A percentile compares a stretch with the other conserved stretches of the same genome.
These are phyloP conservation scores for Gossypium longicalyx DNA, from an alignment of 345 rosid species.

Conservation along the genomic window DNA sequence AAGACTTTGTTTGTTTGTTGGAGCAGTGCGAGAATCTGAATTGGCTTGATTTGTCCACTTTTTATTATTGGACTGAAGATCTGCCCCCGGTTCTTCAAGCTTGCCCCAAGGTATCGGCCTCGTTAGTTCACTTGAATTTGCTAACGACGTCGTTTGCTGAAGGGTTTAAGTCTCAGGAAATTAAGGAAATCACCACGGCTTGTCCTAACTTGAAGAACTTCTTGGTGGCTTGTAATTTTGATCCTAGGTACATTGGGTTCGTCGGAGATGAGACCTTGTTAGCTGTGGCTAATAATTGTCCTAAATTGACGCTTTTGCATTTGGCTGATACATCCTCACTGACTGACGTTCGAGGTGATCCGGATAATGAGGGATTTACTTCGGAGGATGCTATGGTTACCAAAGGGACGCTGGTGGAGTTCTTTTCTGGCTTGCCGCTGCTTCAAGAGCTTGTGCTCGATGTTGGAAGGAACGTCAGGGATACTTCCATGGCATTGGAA, in stretches of 20 bases:
- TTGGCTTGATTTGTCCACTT: constrained; percentile 59
- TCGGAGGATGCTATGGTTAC: constrained; percentile 59
- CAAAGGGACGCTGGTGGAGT: constrained; percentile 34
- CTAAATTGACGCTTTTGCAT: constrained; percentile 53
- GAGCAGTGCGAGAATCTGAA: constrained; percentile 42
- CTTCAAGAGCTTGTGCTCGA: constrained; percentile 66
- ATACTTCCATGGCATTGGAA: constrained; percentile 55
- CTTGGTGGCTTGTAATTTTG: constrained; percentile 68
- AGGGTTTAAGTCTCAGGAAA: constrained; percentile 72
- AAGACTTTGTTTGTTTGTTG: constrained; percentile 53
- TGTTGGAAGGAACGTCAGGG: constrained; percentile 60
- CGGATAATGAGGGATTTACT: constrained; percentile 37
- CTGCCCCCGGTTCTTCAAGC: constrained; percentile 67
- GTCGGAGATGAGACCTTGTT: constrained; percentile 69
- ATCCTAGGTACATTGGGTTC: constrained; percentile 67
- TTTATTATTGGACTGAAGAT: constrained; percentile 92
- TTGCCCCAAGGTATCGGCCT: constrained; percentile 37
- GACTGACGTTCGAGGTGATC: constrained; percentile 37
- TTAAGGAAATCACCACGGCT: constrained; percentile 45
- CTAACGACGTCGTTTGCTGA: constrained; percentile 63
- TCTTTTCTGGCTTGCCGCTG: constrained; percentile 46
- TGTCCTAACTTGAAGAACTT: constrained; percentile 56
- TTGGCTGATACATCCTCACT: constrained; percentile 55
- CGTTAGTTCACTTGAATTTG: constrained; percentile 52
- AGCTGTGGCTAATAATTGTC: constrained; percentile 57